These are phyloP conservation scores for Arthrobotrys sphaeroides DNA, from an alignment of 2,329 filamentous ascomycete genomes.

Conservation along the genomic window DNA sequence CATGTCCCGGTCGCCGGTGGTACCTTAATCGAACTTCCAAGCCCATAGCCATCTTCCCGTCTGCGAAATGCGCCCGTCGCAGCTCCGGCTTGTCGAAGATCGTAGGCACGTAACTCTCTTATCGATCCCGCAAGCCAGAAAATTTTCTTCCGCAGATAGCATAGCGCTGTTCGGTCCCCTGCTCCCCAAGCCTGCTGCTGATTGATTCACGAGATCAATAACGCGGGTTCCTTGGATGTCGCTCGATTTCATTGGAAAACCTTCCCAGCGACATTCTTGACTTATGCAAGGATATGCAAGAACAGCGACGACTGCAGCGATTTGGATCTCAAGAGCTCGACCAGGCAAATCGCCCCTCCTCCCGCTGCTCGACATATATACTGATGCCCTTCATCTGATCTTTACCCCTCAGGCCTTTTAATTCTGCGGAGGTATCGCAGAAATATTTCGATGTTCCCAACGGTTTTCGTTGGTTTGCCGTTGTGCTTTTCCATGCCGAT, in stretches of 20 bases:
- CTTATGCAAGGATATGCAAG: conserved; percentile 53
- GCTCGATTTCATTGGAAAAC: conserved; percentile 16
- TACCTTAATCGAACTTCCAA: conserved; percentile 18
- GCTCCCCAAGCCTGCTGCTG: conserved; percentile 48
- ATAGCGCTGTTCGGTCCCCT: conserved; percentile 47
- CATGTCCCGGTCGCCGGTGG: conserved; percentile 24
- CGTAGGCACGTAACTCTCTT: conserved; percentile 30
- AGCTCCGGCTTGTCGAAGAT: conserved; percentile 34
- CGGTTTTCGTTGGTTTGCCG: background rate
- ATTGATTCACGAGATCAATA: conserved; percentile 51
- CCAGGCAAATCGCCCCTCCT: conserved; percentile 38
- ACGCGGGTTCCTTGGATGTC: background rate
- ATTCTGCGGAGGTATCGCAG: conserved; percentile 1
- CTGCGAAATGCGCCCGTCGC: conserved; percentile 39
- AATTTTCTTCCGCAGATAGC: conserved; percentile 42
- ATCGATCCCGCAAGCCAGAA: conserved; percentile 42
- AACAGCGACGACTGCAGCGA: conserved; percentile 39
- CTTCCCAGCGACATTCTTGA: conserved; percentile 41
- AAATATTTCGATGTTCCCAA: background rate
- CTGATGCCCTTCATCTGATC: conserved; percentile 48
- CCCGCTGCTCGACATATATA: conserved; percentile 1
- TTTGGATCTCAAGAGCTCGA: conserved; percentile 41
- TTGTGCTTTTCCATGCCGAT: background rate
- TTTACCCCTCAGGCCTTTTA: conserved; percentile 30
- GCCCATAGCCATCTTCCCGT: conserved; percentile 38